These are phyloP conservation scores for Daldinia caldariorum DNA, from an alignment of 495 filamentous ascomycete genomes.

Conservation along the genomic window DNA sequence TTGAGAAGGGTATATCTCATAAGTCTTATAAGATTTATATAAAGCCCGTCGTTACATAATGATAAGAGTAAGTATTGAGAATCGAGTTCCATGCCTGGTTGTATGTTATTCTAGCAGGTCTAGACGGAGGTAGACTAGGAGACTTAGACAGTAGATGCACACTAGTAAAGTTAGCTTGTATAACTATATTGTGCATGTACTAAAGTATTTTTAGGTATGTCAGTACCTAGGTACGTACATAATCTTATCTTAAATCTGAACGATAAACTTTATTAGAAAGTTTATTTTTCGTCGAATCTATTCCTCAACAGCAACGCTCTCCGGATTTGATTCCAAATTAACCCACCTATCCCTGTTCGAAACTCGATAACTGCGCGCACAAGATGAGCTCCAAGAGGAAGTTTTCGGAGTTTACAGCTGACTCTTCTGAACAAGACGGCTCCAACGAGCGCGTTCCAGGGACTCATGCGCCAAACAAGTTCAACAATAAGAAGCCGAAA, in stretches of 20 bases:
- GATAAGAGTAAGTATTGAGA: neutral
- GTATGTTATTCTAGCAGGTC: neutral
- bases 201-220: neutral
- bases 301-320: neutral
- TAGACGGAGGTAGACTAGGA: no score
- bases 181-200: neutral
- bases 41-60: neutral
- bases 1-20: neutral
- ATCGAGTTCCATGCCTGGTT: no score
- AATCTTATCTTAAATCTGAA: conserved; percentile 13
- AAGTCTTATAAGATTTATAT: neutral
- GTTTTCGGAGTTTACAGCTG: conserved; percentile 43
- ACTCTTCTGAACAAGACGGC: conserved; percentile 35
- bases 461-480: conserved; percentile 44
- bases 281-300: neutral
- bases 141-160: no score
- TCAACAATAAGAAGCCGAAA: conserved; percentile 45
- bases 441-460: conserved; percentile 35
- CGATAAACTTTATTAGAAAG: conserved; percentile 7
- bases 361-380: conserved; percentile 2
- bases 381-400: conserved; percentile 52
- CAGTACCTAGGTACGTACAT: neutral
- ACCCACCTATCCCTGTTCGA: neutral
- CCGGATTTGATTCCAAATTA: neutral
- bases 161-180: neutral